Evolutionary conservation across 2,329 filamentous ascomycete species (phyloP).

Genomic region (Talaromyces rugulosus): DNA sequence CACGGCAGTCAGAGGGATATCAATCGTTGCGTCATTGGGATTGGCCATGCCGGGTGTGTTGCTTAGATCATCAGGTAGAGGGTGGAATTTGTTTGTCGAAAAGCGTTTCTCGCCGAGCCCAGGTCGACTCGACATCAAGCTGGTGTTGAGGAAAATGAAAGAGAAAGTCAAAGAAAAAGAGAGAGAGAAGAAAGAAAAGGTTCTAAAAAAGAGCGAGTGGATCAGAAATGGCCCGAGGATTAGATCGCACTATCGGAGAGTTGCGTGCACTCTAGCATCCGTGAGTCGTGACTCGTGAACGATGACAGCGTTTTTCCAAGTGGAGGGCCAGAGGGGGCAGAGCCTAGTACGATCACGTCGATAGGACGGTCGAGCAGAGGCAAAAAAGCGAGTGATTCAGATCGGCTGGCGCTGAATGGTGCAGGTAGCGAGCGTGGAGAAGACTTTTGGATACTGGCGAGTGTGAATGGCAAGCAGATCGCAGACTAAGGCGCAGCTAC

Average conservation of each 20-base stretch:
- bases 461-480: not conserved
- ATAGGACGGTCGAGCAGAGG: not conserved
- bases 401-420: slow-evolving; percentile 1
- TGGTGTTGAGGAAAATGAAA: not conserved
- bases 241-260: not conserved
- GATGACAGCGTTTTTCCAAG: not conserved
- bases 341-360: not conserved
- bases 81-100: slow-evolving; percentile 43
- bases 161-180: not conserved
- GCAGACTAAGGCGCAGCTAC: not conserved
- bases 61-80: slow-evolving; percentile 28
- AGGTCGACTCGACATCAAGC: slow-evolving; percentile 30
- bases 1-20: slow-evolving; percentile 59
- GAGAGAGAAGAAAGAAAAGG: not conserved
- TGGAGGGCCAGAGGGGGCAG: not conserved
- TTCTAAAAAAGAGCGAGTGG: not conserved
- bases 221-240: not conserved
- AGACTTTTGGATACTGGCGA: not conserved
- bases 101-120: slow-evolving; percentile 38
- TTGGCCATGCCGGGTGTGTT: slow-evolving; percentile 39
- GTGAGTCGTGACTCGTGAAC: not conserved
- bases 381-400: not conserved
- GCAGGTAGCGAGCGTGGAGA: not conserved
- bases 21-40: slow-evolving; percentile 53
- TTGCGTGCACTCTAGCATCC: not conserved